Percentiles rank a stretch among this genome's conserved stretches.
Evolutionary conservation across 2,329 filamentous ascomycete species (phyloP).

Genomic region (Ophiostoma himal-ulmi): DNA sequence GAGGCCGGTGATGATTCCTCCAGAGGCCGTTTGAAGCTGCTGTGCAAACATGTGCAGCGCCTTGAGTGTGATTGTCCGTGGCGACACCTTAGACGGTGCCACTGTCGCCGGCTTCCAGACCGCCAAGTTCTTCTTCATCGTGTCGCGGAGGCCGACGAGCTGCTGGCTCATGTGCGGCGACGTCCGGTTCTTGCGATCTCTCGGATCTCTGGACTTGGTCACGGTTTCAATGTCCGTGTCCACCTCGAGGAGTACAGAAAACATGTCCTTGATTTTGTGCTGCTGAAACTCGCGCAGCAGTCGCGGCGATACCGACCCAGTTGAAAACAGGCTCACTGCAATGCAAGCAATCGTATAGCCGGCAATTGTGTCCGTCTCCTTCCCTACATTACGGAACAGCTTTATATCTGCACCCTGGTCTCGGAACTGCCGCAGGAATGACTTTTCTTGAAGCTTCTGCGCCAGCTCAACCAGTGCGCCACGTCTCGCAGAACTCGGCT

Average conservation of each 20-base stretch:
- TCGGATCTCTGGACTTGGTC: slow-evolving; percentile 34
- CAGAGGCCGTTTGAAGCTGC: slow-evolving; percentile 44
- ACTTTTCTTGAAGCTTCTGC: slow-evolving; percentile 54
- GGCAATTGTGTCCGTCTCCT: slow-evolving; percentile 54
- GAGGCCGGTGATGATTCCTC: slow-evolving; percentile 29
- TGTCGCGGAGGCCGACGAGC: slow-evolving; percentile 49
- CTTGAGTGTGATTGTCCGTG: slow-evolving; percentile 58
- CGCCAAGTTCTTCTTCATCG: slow-evolving; percentile 44
- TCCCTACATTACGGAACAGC: slow-evolving; percentile 57
- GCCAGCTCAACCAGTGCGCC: slow-evolving; percentile 56
- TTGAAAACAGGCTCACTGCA: slow-evolving; percentile 56
- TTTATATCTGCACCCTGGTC: slow-evolving; percentile 66
- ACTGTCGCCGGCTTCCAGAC: slow-evolving; percentile 53
- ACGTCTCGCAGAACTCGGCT: slow-evolving; percentile 48
- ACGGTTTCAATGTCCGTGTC: slow-evolving; percentile 53
- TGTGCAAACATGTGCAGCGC: slow-evolving; percentile 54
- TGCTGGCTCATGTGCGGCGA: slow-evolving; percentile 57
- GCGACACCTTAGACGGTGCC: slow-evolving; percentile 43
- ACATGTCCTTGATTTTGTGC: slow-evolving; percentile 49
- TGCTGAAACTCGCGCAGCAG: slow-evolving; percentile 49
- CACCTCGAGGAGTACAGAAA: slow-evolving; percentile 50
- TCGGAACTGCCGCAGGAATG: slow-evolving; percentile 63
- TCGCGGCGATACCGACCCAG: slow-evolving; percentile 52
- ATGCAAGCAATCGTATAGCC: slow-evolving; percentile 60
- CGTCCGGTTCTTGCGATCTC: slow-evolving; percentile 62